Base-by-base conservation (phyloP, 2,329 filamentous ascomycete species). In the Phoma sp. region DNA sequence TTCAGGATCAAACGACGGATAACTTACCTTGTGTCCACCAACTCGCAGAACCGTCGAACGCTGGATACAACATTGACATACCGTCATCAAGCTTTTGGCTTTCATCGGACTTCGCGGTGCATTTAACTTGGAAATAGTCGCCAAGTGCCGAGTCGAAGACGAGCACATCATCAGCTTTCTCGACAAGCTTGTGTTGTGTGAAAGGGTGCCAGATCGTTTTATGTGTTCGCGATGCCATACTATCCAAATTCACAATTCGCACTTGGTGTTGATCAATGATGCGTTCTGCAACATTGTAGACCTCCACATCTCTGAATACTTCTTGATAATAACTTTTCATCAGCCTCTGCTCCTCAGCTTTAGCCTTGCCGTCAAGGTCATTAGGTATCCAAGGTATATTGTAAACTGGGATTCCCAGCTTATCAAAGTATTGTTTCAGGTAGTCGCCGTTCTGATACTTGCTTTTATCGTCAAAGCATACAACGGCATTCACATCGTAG, bases 1-100 rank as follows among this genome's bases (percentile, higher is more conserved):
- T 18, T 14, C 5, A 6, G 6, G 15, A 7, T 3, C 5, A 12
- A 25, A 3, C 11, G 15, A 5, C 10, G 3, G 3, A n/a, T 21
- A 2, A 9, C n/a, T 30, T 45, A 43, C 51, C 91, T 74, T 96
- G 92, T 0, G 91, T 96, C 91, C 92, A 96, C 91, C 92, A 96
- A 0, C 90, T 93, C 1, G 91, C 91, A 0, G 91, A 95, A 2
- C 88, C 91, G 63, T 96, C 92, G 49, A 95, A 92, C 0, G 89
- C 87, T 1, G 90, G 83, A 38, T 81, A 81, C 0, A 91, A 74
- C 3, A 86, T 67, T 6, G 76, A 63, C 60, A 25, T 14, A 53
- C 62, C 12, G 33, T 55, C 48, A 59, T 59, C 33, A n/a, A 46
- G 7, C 47, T 56, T 7, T 23, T 12, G 9, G 37, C 50, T 48